Percentiles rank a stretch among this genome's conserved stretches.
Evolutionary conservation across 371 early-diverging fungal genomes (phyloP).

Genomic region (Encephalitozoon intestinalis): DNA sequence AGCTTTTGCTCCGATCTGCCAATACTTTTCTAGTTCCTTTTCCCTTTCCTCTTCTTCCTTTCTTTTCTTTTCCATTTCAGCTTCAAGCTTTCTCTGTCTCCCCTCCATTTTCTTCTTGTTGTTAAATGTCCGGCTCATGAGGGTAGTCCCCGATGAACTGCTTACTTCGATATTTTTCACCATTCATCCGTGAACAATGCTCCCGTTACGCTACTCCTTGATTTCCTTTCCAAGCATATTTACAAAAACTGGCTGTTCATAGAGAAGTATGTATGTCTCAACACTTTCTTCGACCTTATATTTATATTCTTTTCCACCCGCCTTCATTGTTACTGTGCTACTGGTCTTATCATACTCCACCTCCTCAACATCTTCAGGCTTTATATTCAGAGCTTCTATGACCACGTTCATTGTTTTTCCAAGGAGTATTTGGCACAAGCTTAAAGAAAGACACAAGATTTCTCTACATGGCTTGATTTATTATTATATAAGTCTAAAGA

Average conservation of each 20-base stretch:
- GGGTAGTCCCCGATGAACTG: not conserved
- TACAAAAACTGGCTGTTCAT: not conserved
- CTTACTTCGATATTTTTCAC: not conserved
- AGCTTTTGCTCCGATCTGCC: constrained; percentile 44
- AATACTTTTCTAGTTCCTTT: constrained; percentile 20
- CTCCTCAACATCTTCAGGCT: constrained; percentile 11
- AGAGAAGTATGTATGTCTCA: constrained; percentile 17
- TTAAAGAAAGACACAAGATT: not conserved
- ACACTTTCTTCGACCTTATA: constrained; percentile 5
- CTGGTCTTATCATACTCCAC: not conserved
- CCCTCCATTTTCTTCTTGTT: constrained; percentile 42
- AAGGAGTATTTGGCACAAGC: not conserved
- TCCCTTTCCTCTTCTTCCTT: constrained; percentile 30
- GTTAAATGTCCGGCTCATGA: constrained; percentile 43
- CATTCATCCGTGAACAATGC: not conserved
- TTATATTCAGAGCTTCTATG: not conserved
- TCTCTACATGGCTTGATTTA: not conserved
- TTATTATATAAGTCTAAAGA: not conserved
- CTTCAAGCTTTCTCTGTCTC: constrained; percentile 29
- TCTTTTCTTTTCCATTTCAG: constrained; percentile 30
- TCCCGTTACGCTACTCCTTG: not conserved
- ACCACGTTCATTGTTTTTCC: not conserved
- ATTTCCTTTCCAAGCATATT: not conserved
- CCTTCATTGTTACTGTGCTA: not conserved
- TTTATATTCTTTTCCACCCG: not conserved